Evolutionary conservation across 192 early-diverging fungal species (phyloP).

Genomic region (Haplosporangium gracile): DNA sequence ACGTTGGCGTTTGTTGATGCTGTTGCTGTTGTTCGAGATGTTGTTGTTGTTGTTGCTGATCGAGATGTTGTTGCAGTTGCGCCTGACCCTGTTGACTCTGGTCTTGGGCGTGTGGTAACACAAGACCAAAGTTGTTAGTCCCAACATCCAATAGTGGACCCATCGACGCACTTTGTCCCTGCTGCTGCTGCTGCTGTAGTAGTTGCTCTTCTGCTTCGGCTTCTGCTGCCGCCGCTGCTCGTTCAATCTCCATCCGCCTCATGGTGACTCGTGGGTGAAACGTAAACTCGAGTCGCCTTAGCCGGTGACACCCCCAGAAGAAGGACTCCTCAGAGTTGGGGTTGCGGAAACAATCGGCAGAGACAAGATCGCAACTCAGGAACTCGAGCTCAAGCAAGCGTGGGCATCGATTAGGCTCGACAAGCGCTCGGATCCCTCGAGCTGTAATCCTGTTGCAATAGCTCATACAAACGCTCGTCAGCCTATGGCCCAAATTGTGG

Average conservation of each 20-base stretch:
- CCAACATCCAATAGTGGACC: not conserved
- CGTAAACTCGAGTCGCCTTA: conserved; percentile 47
- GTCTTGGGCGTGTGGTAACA: not conserved
- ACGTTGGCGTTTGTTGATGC: not conserved
- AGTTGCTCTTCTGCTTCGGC: not conserved
- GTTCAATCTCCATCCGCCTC: not conserved
- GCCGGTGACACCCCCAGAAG: conserved; percentile 21
- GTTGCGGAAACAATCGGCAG: conserved; percentile 37
- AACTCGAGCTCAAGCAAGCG: conserved; percentile 43
- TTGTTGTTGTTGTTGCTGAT: not conserved
- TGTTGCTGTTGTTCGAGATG: conserved; percentile 10
- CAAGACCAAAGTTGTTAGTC: not conserved
- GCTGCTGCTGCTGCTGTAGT: not conserved
- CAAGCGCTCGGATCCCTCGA: conserved; percentile 32
- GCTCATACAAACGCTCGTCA: conserved; percentile 29
- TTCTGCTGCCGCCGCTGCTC: not conserved
- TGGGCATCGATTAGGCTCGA: conserved; percentile 15
- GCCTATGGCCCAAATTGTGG: not conserved
- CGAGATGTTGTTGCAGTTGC: conserved; percentile 10
- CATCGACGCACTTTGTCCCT: not conserved
- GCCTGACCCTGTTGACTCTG: not conserved
- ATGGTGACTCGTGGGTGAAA: conserved; percentile 26
- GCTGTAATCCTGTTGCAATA: conserved; percentile 48
- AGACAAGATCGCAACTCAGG: conserved; percentile 39
- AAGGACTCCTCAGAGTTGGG: not conserved